phyloP scores from a whole-genome alignment of 495 filamentous ascomycete species.

The Trichoderma asperelloides region DNA sequence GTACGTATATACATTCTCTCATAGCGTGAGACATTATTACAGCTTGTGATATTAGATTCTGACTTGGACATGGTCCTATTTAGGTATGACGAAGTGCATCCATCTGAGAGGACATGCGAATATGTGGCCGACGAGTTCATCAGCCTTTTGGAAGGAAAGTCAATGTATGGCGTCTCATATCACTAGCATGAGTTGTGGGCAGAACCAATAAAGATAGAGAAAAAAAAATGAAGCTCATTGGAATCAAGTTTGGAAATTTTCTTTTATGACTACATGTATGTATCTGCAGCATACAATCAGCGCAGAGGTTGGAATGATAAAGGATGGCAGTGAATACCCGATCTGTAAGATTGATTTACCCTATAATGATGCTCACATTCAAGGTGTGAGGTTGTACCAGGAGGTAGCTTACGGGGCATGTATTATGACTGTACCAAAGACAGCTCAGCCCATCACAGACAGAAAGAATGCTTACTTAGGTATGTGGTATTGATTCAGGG shows the following conservation, averaged over 20 bases:
- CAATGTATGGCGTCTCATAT: not conserved
- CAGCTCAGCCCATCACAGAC: too few species aligned
- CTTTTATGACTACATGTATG: not conserved
- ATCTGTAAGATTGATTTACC: not conserved
- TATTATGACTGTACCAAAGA: too few species aligned
- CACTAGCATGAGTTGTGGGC: not conserved
- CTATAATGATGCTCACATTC: too few species aligned
- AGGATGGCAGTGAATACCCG: too few species aligned
- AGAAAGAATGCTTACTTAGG: too few species aligned
- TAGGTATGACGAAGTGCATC: constrained; percentile 57
- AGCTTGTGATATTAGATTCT: not conserved
- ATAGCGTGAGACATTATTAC: not conserved
- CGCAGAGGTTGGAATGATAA: not conserved
- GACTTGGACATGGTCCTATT: not conserved
- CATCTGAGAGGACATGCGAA: constrained; percentile 46
- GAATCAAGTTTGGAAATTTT: not conserved
- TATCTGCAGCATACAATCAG: not conserved
- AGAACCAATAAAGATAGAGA: too few species aligned
- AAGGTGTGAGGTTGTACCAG: too few species aligned
- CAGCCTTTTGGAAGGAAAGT: not conserved
- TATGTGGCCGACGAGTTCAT: constrained; percentile 9
- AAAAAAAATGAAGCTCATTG: not conserved
- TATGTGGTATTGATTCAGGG: too few species aligned
- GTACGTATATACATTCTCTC: not conserved
- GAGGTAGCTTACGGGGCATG: too few species aligned